phyloP scores from a whole-genome alignment of 208 protist species.

The Wallacemonas collosoma region DNA sequence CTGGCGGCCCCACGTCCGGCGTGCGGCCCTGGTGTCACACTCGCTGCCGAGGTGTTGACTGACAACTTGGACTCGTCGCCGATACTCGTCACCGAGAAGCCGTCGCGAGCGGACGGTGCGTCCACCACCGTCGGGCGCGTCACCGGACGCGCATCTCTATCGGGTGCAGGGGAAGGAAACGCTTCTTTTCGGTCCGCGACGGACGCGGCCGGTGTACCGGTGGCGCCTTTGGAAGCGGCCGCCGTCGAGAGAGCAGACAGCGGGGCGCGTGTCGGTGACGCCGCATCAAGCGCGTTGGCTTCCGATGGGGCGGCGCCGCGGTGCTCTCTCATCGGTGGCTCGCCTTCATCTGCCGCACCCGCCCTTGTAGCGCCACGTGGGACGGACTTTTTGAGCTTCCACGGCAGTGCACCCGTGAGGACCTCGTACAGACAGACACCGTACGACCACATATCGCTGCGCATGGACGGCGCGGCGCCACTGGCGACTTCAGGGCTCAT shows the following conservation, averaged over 20 bases:
- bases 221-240: too few relatives aligned
- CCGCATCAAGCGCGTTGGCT: too few relatives aligned
- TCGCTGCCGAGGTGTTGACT: slow-evolving; percentile 21
- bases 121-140: neutral
- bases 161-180: too few relatives aligned
- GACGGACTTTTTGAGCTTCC: slow-evolving; percentile 24
- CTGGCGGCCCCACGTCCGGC: neutral
- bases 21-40: slow-evolving; percentile 15
- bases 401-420: slow-evolving; percentile 70
- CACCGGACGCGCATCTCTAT: too few relatives aligned
- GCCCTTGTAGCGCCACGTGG: neutral
- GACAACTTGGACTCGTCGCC: slow-evolving; percentile 30
- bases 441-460: slow-evolving; percentile 79
- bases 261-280: too few relatives aligned
- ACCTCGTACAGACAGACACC: slow-evolving; percentile 68
- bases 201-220: too few relatives aligned
- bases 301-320: too few relatives aligned
- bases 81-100: neutral
- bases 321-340: neutral
- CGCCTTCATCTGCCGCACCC: neutral
- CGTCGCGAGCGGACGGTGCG: neutral
- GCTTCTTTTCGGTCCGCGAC: too few relatives aligned
- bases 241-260: too few relatives aligned
- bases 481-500: slow-evolving; percentile 66
- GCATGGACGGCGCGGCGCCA: slow-evolving; percentile 40